Evolutionary conservation across 495 filamentous ascomycete genomes (phyloP).

Genomic region (Pseudoneurospora amorphoporcata): DNA sequence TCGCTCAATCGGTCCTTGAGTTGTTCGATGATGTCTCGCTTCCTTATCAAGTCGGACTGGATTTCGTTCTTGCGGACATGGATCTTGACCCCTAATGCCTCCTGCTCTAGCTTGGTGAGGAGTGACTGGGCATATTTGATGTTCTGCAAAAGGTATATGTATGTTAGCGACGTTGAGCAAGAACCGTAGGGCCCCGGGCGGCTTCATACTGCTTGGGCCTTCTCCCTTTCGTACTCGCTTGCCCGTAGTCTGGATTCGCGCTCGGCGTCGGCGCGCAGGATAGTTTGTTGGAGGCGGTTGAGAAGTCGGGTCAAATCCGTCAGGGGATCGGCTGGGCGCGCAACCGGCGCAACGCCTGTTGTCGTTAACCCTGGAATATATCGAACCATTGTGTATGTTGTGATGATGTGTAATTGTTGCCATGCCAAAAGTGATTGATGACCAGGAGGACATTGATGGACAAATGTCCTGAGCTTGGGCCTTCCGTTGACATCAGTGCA

Average conservation of each 20-base stretch:
- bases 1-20: constrained; percentile 53
- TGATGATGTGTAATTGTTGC: background rate
- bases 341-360: background rate
- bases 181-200: background rate
- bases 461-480: background rate
- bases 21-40: constrained; percentile 48
- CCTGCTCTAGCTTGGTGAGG: constrained; percentile 68
- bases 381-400: constrained; percentile 14
- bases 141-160: constrained; percentile 41
- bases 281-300: constrained; percentile 57
- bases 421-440: background rate
- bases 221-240: constrained; percentile 61
- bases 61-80: constrained; percentile 53
- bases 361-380: constrained; percentile 12
- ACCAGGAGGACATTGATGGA: background rate
- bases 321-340: constrained; percentile 14
- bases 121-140: constrained; percentile 69
- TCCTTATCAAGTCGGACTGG: constrained; percentile 54
- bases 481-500: background rate
- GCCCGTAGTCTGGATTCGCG: constrained; percentile 43
- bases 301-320: constrained; percentile 65
- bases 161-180: background rate
- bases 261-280: constrained; percentile 56
- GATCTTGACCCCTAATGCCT: constrained; percentile 53
- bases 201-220: constrained; percentile 50